Conservation (phyloP, 345 rosid genomes). For the Raphanus raphanistrum region DNA sequence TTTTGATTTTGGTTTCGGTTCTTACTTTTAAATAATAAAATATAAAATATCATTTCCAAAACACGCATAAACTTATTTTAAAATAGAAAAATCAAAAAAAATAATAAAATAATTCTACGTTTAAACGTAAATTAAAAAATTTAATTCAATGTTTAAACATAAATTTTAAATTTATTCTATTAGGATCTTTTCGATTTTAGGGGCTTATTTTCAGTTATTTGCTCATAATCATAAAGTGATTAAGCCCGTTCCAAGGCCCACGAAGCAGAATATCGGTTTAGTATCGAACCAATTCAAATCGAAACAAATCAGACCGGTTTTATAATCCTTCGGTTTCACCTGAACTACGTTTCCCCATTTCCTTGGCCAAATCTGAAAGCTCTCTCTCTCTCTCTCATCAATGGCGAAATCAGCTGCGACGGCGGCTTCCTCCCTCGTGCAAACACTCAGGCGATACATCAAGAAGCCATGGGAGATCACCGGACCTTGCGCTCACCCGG, state of each 20-base stretch:
- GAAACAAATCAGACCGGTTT: not conserved
- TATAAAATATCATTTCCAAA: too few species aligned
- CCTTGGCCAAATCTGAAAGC: conserved; percentile 25
- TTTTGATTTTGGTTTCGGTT: too few species aligned
- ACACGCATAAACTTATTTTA: too few species aligned
- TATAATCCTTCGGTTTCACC: not conserved
- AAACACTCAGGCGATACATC: conserved; percentile 63
- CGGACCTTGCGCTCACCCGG: conserved; percentile 90
- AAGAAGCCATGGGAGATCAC: conserved; percentile 97
- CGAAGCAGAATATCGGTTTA: not conserved
- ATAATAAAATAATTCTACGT: too few species aligned
- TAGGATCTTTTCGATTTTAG: not conserved
- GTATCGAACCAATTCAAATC: not conserved
- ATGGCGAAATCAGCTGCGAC: conserved; percentile 69
- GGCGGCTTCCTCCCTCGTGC: conserved; percentile 53
- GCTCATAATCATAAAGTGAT: not conserved
- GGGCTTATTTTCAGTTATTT: not conserved
- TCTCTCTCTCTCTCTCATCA: conserved; percentile 35
- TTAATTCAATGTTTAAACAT: too few species aligned
- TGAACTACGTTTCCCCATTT: not conserved
- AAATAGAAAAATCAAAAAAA: too few species aligned
- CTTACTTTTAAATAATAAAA: too few species aligned
- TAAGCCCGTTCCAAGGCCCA: not conserved
- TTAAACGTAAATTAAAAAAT: too few species aligned
- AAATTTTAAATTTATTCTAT: too few species aligned